Evolutionary conservation across 257 asterid genomes (phyloP).

Genomic region (Lycium barbarum): DNA sequence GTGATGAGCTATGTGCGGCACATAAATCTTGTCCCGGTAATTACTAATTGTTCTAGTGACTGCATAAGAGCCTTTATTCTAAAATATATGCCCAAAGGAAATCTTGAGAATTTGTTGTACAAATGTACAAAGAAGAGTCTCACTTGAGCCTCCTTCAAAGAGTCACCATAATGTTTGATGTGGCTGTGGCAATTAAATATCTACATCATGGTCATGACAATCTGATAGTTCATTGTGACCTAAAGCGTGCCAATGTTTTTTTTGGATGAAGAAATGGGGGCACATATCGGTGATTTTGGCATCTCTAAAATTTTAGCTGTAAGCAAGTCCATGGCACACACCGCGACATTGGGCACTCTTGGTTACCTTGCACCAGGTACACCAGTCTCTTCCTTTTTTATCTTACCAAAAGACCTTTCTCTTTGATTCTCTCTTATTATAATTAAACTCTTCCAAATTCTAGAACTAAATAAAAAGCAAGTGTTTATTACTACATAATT

Average conservation of each 20-base stretch:
- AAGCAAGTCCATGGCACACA: constrained; percentile 27
- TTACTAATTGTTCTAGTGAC: constrained; percentile 42
- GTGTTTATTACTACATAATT: background rate
- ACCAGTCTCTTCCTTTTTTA: background rate
- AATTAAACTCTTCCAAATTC: background rate
- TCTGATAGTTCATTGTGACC: constrained; percentile 49
- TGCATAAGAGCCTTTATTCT: constrained; percentile 40
- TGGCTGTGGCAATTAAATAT: too few species aligned
- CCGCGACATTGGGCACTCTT: constrained; percentile 44
- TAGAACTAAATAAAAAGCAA: background rate
- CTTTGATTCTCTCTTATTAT: background rate
- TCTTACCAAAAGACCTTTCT: background rate
- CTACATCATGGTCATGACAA: background rate
- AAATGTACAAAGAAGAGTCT: too few species aligned
- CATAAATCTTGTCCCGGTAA: constrained; percentile 42
- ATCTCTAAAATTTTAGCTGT: constrained; percentile 40
- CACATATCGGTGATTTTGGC: constrained; percentile 39
- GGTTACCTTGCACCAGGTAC: constrained; percentile 55
- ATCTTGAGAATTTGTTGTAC: background rate
- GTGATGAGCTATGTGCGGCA: constrained; percentile 42
- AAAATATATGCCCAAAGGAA: constrained; percentile 49
- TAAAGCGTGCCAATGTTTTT: constrained; percentile 48
- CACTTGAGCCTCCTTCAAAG: too few species aligned
- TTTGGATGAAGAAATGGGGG: constrained; percentile 43
- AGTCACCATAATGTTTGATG: too few species aligned